Evolutionary conservation across 768 basidiomycete genomes (phyloP).

Genomic region (Mycena epipterygia): DNA sequence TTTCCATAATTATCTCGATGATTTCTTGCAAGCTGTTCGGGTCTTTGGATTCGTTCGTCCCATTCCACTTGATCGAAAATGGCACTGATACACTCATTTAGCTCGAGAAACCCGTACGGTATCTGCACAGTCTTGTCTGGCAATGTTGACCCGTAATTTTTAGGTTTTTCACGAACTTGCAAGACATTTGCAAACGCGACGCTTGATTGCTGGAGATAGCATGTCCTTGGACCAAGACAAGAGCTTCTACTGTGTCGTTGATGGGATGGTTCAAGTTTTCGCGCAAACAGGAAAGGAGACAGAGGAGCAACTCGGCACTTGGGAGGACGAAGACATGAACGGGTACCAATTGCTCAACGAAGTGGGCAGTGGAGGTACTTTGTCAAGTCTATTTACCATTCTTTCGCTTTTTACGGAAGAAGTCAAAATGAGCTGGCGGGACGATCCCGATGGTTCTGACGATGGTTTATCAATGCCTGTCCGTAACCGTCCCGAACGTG

Average conservation of each 20-base stretch:
- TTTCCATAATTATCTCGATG: conserved; percentile 97
- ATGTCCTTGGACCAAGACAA: conserved; percentile 92
- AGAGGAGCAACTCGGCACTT: conserved; percentile 65
- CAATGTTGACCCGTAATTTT: background rate
- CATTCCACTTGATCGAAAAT: background rate
- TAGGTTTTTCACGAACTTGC: conserved; percentile 98
- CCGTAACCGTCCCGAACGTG: conserved; percentile 49
- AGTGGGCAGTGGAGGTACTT: conserved; percentile 94
- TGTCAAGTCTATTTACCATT: conserved; percentile 97
- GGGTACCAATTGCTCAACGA: conserved; percentile 97
- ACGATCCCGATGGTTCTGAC: conserved; percentile 55
- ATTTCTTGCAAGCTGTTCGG: conserved; percentile 95
- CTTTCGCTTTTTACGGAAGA: conserved; percentile 97
- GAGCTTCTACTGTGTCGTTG: conserved; percentile 98
- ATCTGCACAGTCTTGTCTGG: background rate
- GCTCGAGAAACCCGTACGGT: conserved; percentile 91
- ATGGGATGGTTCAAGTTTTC: conserved; percentile 96
- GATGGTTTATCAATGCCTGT: conserved; percentile 40
- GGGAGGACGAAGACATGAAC: conserved; percentile 92
- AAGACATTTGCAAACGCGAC: conserved; percentile 93
- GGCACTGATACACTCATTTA: conserved; percentile 35
- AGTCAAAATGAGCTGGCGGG: conserved; percentile 93
- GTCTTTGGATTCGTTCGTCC: conserved; percentile 92
- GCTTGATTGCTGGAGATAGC: conserved; percentile 97
- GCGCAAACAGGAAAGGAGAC: conserved; percentile 74